Evolutionary conservation across 441 rosid genomes (phyloP), one percentile per base, ranked within the genome.

Genomic region (Arabidopsis lyrata): DNA sequence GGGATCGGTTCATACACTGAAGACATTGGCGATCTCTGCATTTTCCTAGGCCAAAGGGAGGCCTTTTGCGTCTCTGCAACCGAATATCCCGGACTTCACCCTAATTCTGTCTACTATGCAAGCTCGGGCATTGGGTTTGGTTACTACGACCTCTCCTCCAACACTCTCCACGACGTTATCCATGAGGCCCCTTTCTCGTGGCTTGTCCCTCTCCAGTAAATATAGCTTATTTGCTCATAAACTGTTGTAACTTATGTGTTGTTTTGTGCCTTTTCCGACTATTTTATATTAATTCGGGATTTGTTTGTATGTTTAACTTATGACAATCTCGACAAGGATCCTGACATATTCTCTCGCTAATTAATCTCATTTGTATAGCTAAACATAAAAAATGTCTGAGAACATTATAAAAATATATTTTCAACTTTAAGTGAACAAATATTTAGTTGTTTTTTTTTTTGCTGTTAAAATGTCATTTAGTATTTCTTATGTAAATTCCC

Each of bases 11-110:
- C 38, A 1, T 70, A 70, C 66, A 70, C 66, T 34, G 48, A 58
- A 58, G 66, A 70, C 13, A 70, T 59, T 59, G 66, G 66, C 9
- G 50, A 59, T 48, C 66, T 70, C 39, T 70, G 66, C 59, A 70
- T 70, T 18, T 70, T 59, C 39, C 18, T 61, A 49, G 8, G 60
- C 42, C 1, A 0, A 0, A 49, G 0, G 4, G 60, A 48, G 20
- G 31, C 67, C 6, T 61, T 71, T 29, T 71, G 67, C 31, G 34
- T 71, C 31, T 60, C 42, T 39, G 63, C 72, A 29, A 10, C 53
- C 15, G 18, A 68, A 0, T 53, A 53, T 38, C 67, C 75, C 0
- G 68, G 75, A 49, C 68, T 70, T 24, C 2, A 27, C 8, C 61
- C 68, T 15, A 70, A 60, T 5, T 59, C 60, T 1, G 4, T 70